Conservation (phyloP, 176 grass and related monocot species). For the Miscanthus lutarioriparius region DNA sequence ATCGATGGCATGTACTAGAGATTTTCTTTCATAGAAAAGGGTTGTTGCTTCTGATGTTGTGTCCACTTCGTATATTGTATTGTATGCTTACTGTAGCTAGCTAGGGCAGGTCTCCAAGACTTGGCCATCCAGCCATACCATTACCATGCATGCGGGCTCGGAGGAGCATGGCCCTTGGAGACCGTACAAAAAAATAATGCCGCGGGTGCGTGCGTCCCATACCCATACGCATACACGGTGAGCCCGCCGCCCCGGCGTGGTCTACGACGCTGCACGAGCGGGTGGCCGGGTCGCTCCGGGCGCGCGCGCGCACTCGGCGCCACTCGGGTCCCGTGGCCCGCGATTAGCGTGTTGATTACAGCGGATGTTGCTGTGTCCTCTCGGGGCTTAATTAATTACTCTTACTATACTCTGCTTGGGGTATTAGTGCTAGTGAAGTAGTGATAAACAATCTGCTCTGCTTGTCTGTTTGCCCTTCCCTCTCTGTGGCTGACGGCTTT, state of each 20-base stretch:
- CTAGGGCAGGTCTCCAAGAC: neutral
- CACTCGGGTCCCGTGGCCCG: constrained; percentile 17
- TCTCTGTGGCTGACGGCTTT: neutral
- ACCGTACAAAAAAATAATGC: neutral
- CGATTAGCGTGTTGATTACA: constrained; percentile 28
- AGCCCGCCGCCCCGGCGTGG: constrained; percentile 22
- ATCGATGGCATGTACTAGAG: neutral
- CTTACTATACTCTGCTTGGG: neutral
- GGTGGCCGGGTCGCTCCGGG: neutral
- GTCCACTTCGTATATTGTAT: neutral
- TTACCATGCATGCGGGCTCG: no score
- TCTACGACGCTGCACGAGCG: constrained; percentile 52
- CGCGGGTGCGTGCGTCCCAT: constrained; percentile 10
- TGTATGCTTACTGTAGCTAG: no score
- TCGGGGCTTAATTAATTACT: neutral
- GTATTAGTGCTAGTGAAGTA: no score
- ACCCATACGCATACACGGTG: neutral
- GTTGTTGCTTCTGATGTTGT: neutral
- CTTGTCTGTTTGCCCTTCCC: neutral
- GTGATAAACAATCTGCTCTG: constrained; percentile 11
- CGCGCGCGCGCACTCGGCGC: neutral
- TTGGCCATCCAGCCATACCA: neutral
- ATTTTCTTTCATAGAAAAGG: neutral
- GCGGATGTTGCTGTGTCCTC: neutral
- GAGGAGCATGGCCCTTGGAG: neutral